Percentiles rank a stretch among this genome's conserved stretches.
phyloP scores from a whole-genome alignment of 148 eudicot species.

The Rhododendron henanense region DNA sequence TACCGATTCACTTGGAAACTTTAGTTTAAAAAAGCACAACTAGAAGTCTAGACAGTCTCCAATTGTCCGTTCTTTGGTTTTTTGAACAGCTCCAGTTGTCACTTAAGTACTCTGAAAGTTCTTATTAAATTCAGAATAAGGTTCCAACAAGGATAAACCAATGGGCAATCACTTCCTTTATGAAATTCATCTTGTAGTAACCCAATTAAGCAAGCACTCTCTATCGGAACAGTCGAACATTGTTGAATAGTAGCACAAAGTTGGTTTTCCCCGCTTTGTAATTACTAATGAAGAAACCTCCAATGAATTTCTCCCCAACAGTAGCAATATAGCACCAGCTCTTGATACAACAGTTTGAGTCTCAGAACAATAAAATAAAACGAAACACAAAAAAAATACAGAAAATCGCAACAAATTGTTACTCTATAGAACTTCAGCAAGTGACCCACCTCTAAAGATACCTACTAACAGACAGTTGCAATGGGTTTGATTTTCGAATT shows the following conservation, averaged over 20 bases:
- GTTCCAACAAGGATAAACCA: slow-evolving; percentile 1
- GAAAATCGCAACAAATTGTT: background rate
- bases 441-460: background rate
- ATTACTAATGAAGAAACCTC: background rate
- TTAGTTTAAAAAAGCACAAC: background rate
- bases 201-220: background rate
- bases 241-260: background rate
- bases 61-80: background rate
- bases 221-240: background rate
- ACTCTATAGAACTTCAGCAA: background rate
- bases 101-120: background rate
- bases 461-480: background rate
- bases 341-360: background rate
- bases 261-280: background rate
- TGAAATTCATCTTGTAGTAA: background rate
- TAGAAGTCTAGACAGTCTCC: background rate
- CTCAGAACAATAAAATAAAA: background rate
- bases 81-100: background rate
- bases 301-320: background rate
- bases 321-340: background rate
- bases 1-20: background rate
- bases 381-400: background rate
- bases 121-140: background rate
- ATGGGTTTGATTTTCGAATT: background rate
- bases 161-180: background rate